Percentiles rank a stretch among this genome's conserved stretches.
phyloP scores from a whole-genome alignment of 345 rosid genomes.

The Balakata baccata region DNA sequence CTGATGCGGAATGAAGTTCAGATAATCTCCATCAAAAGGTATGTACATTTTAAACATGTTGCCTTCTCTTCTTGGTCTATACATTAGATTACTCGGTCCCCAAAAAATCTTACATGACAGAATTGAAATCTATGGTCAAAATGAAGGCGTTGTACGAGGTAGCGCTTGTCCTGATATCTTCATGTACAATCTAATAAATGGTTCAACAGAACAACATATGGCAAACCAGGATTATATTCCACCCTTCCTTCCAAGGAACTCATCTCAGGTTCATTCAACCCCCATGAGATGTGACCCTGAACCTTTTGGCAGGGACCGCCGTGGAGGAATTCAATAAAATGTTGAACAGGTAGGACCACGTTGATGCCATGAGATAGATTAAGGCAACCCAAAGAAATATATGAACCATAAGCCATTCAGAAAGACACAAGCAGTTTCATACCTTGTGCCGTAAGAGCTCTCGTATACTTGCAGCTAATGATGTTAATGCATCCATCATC shows the following conservation, averaged over 20 bases:
- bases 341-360: not conserved
- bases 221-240: not conserved
- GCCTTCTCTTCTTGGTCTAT: not conserved
- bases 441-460: slow-evolving; percentile 85
- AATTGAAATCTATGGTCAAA: not conserved
- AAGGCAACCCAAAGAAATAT: not conserved
- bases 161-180: not conserved
- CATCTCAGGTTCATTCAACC: not conserved
- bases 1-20: not conserved
- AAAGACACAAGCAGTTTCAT: slow-evolving; percentile 6
- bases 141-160: not conserved
- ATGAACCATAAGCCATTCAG: not conserved
- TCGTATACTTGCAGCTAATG: slow-evolving; percentile 54
- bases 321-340: not conserved
- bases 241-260: not conserved
- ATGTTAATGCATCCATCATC: slow-evolving; percentile 52
- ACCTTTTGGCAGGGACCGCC: no score
- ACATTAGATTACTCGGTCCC: not conserved
- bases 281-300: no score
- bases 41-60: not conserved
- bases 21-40: not conserved
- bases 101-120: not conserved
- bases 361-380: not conserved
- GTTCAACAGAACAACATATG: not conserved
- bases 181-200: not conserved